Percentiles rank a stretch among this genome's conserved stretches.
phyloP scores from a whole-genome alignment of 352 stramenopile genomes.

The Globisporangium alternatum region DNA sequence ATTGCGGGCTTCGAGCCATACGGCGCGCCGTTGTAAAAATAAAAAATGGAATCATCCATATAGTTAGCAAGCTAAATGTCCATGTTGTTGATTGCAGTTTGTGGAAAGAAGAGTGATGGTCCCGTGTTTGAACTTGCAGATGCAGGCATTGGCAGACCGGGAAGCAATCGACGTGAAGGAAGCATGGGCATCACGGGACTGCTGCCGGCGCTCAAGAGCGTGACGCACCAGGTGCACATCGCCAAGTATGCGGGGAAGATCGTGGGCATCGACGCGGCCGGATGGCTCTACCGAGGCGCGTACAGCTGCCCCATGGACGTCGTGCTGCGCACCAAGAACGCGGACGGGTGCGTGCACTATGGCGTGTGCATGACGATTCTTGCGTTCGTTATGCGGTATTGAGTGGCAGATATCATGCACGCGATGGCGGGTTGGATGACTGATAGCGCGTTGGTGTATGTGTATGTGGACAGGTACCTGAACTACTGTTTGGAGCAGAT shows the following conservation, averaged over 20 bases:
- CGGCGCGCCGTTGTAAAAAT: slow-evolving; percentile 40
- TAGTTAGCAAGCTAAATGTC: neutral
- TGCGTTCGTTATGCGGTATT: neutral
- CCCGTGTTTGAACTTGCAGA: slow-evolving; percentile 12
- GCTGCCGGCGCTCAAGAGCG: slow-evolving; percentile 63
- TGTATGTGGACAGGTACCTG: slow-evolving; percentile 49
- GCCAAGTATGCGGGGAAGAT: slow-evolving; percentile 73
- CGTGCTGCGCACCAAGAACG: slow-evolving; percentile 44
- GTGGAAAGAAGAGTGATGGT: slow-evolving; percentile 14
- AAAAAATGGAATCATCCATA: neutral
- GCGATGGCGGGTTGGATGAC: neutral
- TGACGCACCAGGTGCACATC: slow-evolving; percentile 71
- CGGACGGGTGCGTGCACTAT: slow-evolving; percentile 34
- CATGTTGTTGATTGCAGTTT: neutral
- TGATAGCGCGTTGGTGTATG: neutral
- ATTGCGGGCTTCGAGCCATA: slow-evolving; percentile 71
- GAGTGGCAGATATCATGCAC: too few relatives aligned
- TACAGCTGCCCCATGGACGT: slow-evolving; percentile 88
- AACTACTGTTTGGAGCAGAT: slow-evolving; percentile 88
- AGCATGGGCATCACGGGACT: slow-evolving; percentile 71
- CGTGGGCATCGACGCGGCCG: slow-evolving; percentile 65
- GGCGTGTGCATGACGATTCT: neutral
- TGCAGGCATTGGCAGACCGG: slow-evolving; percentile 1
- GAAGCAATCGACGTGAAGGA: neutral
- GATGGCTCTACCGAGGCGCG: slow-evolving; percentile 90